These are phyloP conservation scores for Gossypium ekmanianum DNA, from an alignment of 345 rosid genomes.

Conservation along the genomic window DNA sequence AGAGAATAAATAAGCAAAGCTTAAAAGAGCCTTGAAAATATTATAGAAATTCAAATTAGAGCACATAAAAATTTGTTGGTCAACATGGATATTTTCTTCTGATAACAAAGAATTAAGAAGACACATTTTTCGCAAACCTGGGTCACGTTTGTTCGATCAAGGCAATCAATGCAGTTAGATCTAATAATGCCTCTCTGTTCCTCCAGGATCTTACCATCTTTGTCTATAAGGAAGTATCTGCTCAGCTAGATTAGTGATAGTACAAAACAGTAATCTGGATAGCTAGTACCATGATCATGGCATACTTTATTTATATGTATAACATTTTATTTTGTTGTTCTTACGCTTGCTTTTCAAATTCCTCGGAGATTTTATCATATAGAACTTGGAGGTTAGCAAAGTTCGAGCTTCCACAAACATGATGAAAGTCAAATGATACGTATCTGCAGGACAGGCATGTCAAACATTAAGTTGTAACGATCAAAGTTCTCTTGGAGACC, in stretches of 20 bases:
- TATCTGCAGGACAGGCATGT: constrained; percentile 48
- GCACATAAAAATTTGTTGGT: background rate
- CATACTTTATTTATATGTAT: constrained; percentile 13
- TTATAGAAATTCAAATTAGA: background rate
- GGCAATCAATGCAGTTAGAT: constrained; percentile 95
- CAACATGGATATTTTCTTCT: constrained; percentile 18
- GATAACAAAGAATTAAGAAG: background rate
- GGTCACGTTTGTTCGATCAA: constrained; percentile 95
- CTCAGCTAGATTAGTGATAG: constrained; percentile 59
- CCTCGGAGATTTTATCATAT: constrained; percentile 68
- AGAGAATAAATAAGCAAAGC: constrained; percentile 23
- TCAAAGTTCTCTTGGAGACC: background rate
- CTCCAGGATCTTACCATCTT: constrained; percentile 58
- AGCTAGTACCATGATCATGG: constrained; percentile 29
- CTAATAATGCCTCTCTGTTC: constrained; percentile 90
- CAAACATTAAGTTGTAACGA: constrained; percentile 5
- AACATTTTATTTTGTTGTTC: constrained; percentile 18
- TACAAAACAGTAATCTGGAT: constrained; percentile 40
- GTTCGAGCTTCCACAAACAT: constrained; percentile 75
- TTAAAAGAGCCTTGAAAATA: background rate
- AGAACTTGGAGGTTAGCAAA: constrained; percentile 67
- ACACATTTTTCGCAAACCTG: constrained; percentile 52
- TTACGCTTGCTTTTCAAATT: constrained; percentile 87
- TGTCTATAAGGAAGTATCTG: constrained; percentile 81
- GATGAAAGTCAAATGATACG: constrained; percentile 79